These are phyloP conservation scores for Cymbopogon citratus DNA, from an alignment of 176 grass and related monocot species.

Conservation along the genomic window DNA sequence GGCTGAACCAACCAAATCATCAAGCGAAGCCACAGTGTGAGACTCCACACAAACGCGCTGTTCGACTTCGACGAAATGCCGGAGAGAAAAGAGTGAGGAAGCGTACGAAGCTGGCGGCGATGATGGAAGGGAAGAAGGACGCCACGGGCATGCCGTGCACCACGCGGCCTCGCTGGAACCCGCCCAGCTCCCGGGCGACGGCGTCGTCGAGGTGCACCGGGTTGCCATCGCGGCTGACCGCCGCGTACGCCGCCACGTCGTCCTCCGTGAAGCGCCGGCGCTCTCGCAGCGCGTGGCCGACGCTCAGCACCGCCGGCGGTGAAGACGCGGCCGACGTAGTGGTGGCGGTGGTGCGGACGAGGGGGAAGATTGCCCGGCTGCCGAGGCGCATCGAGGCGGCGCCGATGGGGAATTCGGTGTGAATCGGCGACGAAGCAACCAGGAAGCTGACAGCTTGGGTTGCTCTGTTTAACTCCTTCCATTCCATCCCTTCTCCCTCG, in stretches of 20 bases:
- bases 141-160: slow-evolving; percentile 83
- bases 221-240: slow-evolving; percentile 64
- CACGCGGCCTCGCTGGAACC: slow-evolving; percentile 50
- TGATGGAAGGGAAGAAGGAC: slow-evolving; percentile 63
- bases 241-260: slow-evolving; percentile 48
- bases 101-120: slow-evolving; percentile 56
- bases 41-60: neutral
- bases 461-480: too few relatives aligned
- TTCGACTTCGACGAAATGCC: slow-evolving; percentile 54
- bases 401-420: too few relatives aligned
- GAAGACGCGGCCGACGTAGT: neutral
- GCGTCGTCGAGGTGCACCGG: slow-evolving; percentile 52
- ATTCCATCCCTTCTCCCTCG: too few relatives aligned
- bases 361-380: neutral
- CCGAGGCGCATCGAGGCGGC: slow-evolving; percentile 6
- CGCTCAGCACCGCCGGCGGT: neutral
- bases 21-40: neutral
- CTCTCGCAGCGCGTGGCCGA: slow-evolving; percentile 33
- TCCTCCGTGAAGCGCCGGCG: slow-evolving; percentile 48
- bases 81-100: neutral
- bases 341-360: neutral
- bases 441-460: too few relatives aligned
- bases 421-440: neutral
- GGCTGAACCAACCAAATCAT: neutral
- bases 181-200: slow-evolving; percentile 25